phyloP scores from a whole-genome alignment of 2,329 filamentous ascomycete species.

The Diaporthe destruens region DNA sequence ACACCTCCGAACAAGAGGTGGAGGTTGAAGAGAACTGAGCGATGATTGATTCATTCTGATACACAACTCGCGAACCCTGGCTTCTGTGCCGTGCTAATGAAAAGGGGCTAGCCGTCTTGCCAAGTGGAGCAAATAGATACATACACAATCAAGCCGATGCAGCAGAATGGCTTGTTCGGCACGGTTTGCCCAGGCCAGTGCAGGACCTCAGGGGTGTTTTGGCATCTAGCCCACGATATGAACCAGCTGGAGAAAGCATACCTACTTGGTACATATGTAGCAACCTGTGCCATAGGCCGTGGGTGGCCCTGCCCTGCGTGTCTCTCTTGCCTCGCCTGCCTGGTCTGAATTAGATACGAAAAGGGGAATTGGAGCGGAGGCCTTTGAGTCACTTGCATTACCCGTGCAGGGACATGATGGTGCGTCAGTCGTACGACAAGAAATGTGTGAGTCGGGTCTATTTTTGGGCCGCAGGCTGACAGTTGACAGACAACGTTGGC shows the following conservation, averaged over 20 bases:
- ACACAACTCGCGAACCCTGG: neutral
- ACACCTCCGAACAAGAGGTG: constrained; percentile 47
- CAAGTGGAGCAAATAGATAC: neutral
- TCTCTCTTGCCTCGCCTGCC: neutral
- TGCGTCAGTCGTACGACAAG: constrained; percentile 20
- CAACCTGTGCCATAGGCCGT: neutral
- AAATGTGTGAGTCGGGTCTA: constrained; percentile 1
- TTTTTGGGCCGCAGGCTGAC: constrained; percentile 24
- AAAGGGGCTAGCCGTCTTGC: neutral
- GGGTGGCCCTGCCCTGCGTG: neutral
- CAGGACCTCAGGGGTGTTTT: neutral
- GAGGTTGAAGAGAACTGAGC: constrained; percentile 49
- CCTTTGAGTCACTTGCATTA: neutral
- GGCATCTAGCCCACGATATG: neutral
- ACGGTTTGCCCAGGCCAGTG: neutral
- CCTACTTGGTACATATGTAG: no score
- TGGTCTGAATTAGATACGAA: neutral
- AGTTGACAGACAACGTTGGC: neutral
- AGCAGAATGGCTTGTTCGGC: neutral
- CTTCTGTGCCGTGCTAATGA: neutral
- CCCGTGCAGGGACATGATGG: neutral
- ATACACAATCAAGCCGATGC: neutral
- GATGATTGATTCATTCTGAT: neutral
- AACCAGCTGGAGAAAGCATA: neutral
- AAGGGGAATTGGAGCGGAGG: neutral